A percentile compares a stretch with the other conserved stretches of the same genome.
phyloP scores from a whole-genome alignment of 2,329 filamentous ascomycete genomes.

The Paradendryphiella salina region DNA sequence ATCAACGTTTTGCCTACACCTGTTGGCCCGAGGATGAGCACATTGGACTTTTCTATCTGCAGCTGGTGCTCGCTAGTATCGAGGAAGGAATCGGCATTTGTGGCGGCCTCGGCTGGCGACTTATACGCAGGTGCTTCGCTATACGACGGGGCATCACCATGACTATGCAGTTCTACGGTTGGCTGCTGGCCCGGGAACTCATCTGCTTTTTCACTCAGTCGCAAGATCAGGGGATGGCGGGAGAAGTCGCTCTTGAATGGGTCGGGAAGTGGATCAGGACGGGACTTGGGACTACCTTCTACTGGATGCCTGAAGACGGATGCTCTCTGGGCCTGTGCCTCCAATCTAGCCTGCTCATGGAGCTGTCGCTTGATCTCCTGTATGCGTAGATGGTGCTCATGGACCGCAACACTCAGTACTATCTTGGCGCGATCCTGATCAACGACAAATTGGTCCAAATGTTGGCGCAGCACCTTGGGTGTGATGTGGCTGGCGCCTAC shows the following conservation, averaged over 20 bases:
- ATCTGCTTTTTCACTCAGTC: constrained; percentile 51
- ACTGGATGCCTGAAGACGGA: constrained; percentile 71
- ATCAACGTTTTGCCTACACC: constrained; percentile 98
- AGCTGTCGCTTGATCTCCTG: constrained; percentile 74
- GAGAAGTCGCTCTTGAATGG: not conserved
- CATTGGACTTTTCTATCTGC: constrained; percentile 93
- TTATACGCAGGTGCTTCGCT: constrained; percentile 25
- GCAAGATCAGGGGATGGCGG: constrained; percentile 12
- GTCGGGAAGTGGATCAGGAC: constrained; percentile 7
- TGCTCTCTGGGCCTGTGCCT: constrained; percentile 72
- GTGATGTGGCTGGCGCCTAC: constrained; percentile 63
- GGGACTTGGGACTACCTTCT: constrained; percentile 62
- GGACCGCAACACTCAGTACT: constrained; percentile 87
- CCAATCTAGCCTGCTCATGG: constrained; percentile 74
- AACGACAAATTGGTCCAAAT: constrained; percentile 94
- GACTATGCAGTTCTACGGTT: constrained; percentile 48
- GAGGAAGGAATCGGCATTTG: constrained; percentile 51
- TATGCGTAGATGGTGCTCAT: constrained; percentile 93
- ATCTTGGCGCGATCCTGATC: constrained; percentile 95
- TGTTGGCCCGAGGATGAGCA: constrained; percentile 86
- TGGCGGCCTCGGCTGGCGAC: constrained; percentile 25
- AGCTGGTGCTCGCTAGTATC: constrained; percentile 59
- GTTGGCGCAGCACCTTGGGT: constrained; percentile 74
- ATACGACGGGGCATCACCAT: constrained; percentile 18
- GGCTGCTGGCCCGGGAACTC: constrained; percentile 65